These are phyloP conservation scores for Parascedosporium putredinis DNA, from an alignment of 2,329 filamentous ascomycete genomes.

Conservation along the genomic window DNA sequence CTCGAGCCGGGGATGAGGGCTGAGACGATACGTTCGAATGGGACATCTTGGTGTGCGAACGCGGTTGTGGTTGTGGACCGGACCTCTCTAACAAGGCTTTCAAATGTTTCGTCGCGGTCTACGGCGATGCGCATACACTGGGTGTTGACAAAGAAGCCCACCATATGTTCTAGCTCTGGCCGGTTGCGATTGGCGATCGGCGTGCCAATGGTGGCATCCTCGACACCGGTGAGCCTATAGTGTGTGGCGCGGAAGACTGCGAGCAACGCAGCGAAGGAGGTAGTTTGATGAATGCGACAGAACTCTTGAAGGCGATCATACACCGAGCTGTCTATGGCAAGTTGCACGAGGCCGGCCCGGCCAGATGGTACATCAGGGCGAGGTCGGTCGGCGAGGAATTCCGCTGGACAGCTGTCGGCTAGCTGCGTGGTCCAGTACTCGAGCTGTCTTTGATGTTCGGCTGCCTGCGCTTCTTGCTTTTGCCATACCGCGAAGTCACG, in stretches of 20 bases:
- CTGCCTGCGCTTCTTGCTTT: slow-evolving; percentile 11
- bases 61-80: slow-evolving; percentile 7
- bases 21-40: slow-evolving; percentile 15
- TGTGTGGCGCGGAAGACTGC: slow-evolving; percentile 10
- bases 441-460: slow-evolving; percentile 13
- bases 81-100: slow-evolving; percentile 13
- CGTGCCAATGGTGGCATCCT: slow-evolving; percentile 8
- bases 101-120: slow-evolving; percentile 10
- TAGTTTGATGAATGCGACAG: slow-evolving; percentile 8
- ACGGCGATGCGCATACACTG: slow-evolving; percentile 17
- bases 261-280: slow-evolving; percentile 10
- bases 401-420: slow-evolving; percentile 11
- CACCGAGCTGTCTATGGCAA: not conserved
- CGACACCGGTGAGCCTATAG: slow-evolving; percentile 13
- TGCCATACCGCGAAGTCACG: slow-evolving; percentile 17
- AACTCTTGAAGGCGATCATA: slow-evolving; percentile 8
- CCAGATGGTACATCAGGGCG: not conserved
- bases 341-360: not conserved
- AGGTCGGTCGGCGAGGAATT: slow-evolving; percentile 12
- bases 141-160: slow-evolving; percentile 18
- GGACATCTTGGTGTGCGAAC: slow-evolving; percentile 15
- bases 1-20: slow-evolving; percentile 3
- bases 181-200: slow-evolving; percentile 14
- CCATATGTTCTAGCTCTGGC: slow-evolving; percentile 12
- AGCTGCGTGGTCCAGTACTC: slow-evolving; percentile 16